phyloP scores from a whole-genome alignment of 139 green algal species.

The Coelastrella sp. region DNA sequence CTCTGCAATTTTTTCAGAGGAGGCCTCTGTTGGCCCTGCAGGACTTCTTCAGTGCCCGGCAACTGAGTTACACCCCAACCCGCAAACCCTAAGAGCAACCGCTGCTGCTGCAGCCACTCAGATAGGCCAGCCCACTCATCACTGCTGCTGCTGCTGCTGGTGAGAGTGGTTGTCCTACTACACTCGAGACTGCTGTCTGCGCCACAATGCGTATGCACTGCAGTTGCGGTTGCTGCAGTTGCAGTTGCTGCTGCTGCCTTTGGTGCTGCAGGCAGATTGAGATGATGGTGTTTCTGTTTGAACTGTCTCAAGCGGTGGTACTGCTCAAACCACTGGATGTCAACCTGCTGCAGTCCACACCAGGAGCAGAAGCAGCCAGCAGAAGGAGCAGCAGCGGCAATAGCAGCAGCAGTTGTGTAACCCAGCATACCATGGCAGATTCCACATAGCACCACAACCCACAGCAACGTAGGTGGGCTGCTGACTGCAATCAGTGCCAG shows the following conservation, averaged over 20 bases:
- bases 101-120: conserved; percentile 35
- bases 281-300: conserved; percentile 22
- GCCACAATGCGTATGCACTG: neutral
- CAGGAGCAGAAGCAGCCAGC: neutral
- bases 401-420: neutral
- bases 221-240: neutral
- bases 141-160: neutral
- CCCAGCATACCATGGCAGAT: neutral
- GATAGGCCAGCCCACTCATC: neutral
- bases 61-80: neutral
- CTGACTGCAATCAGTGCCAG: neutral
- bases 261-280: neutral
- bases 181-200: neutral
- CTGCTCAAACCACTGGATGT: neutral
- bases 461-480: neutral
- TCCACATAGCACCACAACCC: neutral
- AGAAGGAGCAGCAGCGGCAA: neutral
- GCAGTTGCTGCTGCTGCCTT: conserved; percentile 8
- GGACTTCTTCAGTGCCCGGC: too few relatives aligned
- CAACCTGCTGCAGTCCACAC: neutral
- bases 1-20: too few relatives aligned
- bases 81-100: neutral
- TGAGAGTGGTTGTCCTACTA: neutral
- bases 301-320: conserved; percentile 38
- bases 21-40: too few relatives aligned